Base-by-base conservation (phyloP, 179 eudicot species). In the Nepenthes alata region DNA sequence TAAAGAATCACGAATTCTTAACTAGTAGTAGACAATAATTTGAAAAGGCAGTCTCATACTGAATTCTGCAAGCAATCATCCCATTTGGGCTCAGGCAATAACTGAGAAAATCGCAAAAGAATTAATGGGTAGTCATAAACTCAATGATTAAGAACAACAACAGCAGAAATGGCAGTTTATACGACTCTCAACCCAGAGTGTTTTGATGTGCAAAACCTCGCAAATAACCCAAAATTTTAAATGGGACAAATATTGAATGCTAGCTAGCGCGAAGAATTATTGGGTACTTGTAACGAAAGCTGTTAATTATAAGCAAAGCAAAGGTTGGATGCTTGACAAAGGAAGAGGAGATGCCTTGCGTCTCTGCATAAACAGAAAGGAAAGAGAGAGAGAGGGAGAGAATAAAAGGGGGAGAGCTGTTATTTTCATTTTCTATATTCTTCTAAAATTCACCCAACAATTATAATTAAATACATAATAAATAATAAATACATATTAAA, bases 251-350 rank as follows among this genome's bases (percentile, higher is more conserved):
- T 47, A 25, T 25, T 59, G 10, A 25, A 13, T 11, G 14, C 38
- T 35, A 8, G 25, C 25, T 25, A 25, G 25, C 25, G 1, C 25
- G 25, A 25, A 25, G 25, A 25, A 25, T 25, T 0, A 25, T 25
- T 25, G 25, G 25, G 25, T 25, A 25, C 25, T 25, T 25, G 25
- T 25, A 25, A 25, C 25, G 1, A 25, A 67, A 74, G 77, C 66
- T 78, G 50, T 77, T 71, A 85, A 83, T 74, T 90, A 88, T 62
- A 83, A 80, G 88, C 77, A 76, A 88, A 91, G 95, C 69, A 72
- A 85, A 25, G 72, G 59, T 74, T 64, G 77, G 81, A 83, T 78
- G 72, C 90, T 83, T 75, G 64, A 76, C 81, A 84, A 81, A 15
- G 11, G 67, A 60, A 54, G 67, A 59, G 67, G 62, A 82, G 84